Base-by-base conservation (phyloP, 164 flowering plant genomes). In the Stephania japonica region DNA sequence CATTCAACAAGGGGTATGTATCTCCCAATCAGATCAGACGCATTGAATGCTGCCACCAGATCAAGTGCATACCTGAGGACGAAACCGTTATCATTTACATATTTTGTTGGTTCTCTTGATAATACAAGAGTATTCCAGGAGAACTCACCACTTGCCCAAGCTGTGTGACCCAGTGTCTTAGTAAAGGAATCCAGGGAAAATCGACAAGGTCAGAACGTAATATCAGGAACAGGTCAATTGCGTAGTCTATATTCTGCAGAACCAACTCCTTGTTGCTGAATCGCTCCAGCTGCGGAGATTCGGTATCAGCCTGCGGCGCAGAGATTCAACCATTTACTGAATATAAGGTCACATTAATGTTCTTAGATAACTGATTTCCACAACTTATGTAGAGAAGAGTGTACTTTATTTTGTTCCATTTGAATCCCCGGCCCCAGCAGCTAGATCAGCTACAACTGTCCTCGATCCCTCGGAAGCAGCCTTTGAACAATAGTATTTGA, bases 401-500 rank as follows among this genome's bases (percentile, higher is more conserved):
- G n/a, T n/a, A n/a, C n/a, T n/a, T n/a, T n/a, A n/a, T n/a, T n/a
- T n/a, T n/a, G n/a, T n/a, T n/a, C n/a, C n/a, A n/a, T n/a, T 64
- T 82, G 80, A 74, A 88, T 80, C 26, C 96, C 97, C n/a, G n/a
- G n/a, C n/a, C 69, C 78, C 87, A 47, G 91, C 96, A 65, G 85
- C 90, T 74, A 91, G 94, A 73, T 92, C 96, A 67, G 88, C 88
- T 0, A 88, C 68, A n/a, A 93, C 93, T 0, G 97, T 88, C 76
- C 84, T 87, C 3, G 92, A 91, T 26, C 97, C 98, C 79, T 92
- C 91, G 4, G 84, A 79, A 26, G 92, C 96, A 38, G 98, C 97
- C 76, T 91, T 93, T 41, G 85, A 42, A 18, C 92, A 90, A 67
- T 85, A 90, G 74, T 90, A 85, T 81, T 88, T 91, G 62, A 91